Base-by-base conservation (phyloP, 164 flowering plant genomes). In the Macadamia tetraphylla region DNA sequence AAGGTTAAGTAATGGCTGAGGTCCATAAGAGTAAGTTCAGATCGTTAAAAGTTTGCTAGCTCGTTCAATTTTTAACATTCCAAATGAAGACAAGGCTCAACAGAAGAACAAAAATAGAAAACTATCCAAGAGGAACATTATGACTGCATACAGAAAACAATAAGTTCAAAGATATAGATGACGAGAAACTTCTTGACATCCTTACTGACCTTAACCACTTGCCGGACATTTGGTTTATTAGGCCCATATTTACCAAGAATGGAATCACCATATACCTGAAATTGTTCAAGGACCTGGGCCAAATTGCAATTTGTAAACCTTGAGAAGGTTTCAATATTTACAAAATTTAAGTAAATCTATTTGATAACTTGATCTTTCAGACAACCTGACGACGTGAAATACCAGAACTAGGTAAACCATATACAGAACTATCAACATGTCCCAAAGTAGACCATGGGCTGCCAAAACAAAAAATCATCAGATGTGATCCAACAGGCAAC, bases 361-460 rank as follows among this genome's bases (percentile, higher is more conserved):
- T 46, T 14, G 70, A 56, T 49, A 58, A 32, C 64, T 75, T 59
- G 40, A 35, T 73, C 63, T 67, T 60, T 40, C 65, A 53, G 18
- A 67, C 13, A 76, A 94, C 98, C 98, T 90, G 88, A 63, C 96
- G 97, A 60, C 98, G 87, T 30, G 99, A 84, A 48, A 89, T 51
- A 71, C 73, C 80, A 57, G 74, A 71, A 64, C 72, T 72, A 68
- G 89, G 83, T 68, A 76, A 84, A 70, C 96, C 97, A 79, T 86
- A 94, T 46, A 94, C 76, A 60, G 76, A 73, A 72, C 80, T 71
- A 79, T 94, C 99, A 69, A 94, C 90, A 74, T 80, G 80, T 76
- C 86, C 94, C 77, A 94, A 78, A 29, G 71, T 68, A 43, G 82
- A 75, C 99, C 99, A 94, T 12, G 91, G 92, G 76, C 99, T 94